phyloP scores from a whole-genome alignment of 1,139 yeast genomes.

The Kodamaea arcana region DNA sequence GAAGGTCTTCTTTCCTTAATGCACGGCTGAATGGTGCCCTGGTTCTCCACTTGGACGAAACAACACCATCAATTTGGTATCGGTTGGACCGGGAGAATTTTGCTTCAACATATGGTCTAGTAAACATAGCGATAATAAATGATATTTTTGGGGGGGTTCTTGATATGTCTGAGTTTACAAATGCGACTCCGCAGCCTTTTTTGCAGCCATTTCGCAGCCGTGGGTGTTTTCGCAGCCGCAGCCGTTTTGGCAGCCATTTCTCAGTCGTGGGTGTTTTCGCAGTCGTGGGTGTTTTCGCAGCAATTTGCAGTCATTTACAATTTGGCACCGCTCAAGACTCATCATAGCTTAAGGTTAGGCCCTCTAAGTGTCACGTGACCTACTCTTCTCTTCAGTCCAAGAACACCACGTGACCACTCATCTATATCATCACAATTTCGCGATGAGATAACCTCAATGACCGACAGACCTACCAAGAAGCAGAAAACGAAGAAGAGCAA shows the following conservation, averaged over 20 bases:
- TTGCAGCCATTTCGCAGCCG: neutral
- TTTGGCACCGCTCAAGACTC: too few species aligned
- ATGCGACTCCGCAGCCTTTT: neutral
- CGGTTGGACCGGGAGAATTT: neutral
- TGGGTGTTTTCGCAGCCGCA: neutral
- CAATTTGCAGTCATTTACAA: too few species aligned
- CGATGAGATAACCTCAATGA: constrained; percentile 6
- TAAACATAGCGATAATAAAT: neutral
- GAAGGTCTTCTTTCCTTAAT: neutral
- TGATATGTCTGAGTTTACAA: too few species aligned
- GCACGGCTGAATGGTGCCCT: neutral
- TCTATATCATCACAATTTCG: neutral
- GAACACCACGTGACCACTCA: constrained; percentile 1
- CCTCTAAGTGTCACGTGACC: too few species aligned
- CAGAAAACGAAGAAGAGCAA: constrained; percentile 38
- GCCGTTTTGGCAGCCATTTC: neutral
- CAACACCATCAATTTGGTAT: too few species aligned
- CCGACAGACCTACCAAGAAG: constrained; percentile 35
- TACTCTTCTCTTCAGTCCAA: too few species aligned
- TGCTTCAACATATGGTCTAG: neutral
- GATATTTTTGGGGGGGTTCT: too few species aligned
- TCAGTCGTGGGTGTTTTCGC: neutral
- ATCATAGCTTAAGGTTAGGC: too few species aligned
- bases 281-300: neutral
- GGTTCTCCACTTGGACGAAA: too few species aligned